A percentile compares a stretch with the other conserved stretches of the same genome.
Conservation (phyloP, 2,329 filamentous ascomycete species). For the Salinomyces thailandicus region DNA sequence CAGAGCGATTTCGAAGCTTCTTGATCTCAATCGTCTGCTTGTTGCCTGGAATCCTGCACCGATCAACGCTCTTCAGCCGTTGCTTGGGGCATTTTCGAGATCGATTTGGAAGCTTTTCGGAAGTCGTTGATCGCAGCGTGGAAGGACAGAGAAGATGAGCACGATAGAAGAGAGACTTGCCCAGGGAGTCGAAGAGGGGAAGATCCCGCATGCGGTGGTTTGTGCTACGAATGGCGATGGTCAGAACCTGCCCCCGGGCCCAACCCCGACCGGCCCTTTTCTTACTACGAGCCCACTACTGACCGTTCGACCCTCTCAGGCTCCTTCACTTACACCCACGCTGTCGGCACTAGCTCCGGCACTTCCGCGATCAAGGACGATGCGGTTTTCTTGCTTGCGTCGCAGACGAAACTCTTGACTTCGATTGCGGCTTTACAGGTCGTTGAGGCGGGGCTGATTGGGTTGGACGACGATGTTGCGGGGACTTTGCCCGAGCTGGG, state of each 20-base stretch:
- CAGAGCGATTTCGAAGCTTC: too few relatives aligned
- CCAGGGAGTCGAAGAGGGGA: constrained; percentile 21
- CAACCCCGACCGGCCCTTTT: too few relatives aligned
- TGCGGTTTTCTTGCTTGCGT: constrained; percentile 24
- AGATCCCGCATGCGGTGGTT: constrained; percentile 23
- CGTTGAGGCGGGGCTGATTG: constrained; percentile 42
- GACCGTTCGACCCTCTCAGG: too few relatives aligned
- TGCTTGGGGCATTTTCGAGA: too few relatives aligned
- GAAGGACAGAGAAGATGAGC: too few relatives aligned
- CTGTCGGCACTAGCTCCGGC: constrained; percentile 17
- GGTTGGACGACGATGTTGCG: constrained; percentile 38
- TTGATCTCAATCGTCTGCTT: too few relatives aligned
- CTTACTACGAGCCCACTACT: too few relatives aligned
- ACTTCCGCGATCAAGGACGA: constrained; percentile 21
- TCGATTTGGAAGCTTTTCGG: too few relatives aligned
- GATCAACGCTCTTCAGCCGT: too few relatives aligned
- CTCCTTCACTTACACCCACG: constrained; percentile 21
- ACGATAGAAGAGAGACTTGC: constrained; percentile 17
- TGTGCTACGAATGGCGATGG: constrained; percentile 20
- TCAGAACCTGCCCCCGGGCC: too few relatives aligned
- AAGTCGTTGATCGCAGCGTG: too few relatives aligned
- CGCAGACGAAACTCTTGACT: constrained; percentile 38
- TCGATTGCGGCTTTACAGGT: constrained; percentile 45
- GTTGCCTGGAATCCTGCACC: too few relatives aligned
- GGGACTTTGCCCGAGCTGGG: constrained; percentile 40